Conservation (phyloP, 495 filamentous ascomycete species). For the Cercophora samala region DNA sequence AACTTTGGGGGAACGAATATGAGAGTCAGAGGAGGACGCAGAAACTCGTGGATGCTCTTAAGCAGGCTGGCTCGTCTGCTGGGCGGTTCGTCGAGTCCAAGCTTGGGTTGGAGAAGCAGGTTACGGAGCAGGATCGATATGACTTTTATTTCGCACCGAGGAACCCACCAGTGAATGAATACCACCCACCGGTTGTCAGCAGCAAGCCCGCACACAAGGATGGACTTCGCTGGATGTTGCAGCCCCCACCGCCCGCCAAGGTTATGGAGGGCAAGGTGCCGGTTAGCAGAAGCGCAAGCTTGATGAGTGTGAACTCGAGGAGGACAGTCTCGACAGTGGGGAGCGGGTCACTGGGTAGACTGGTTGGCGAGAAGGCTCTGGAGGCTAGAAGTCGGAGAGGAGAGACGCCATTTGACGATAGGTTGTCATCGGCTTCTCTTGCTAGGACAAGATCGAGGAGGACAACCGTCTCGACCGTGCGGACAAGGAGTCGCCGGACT, state of each 20-base stretch:
- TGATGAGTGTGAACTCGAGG: constrained; percentile 34
- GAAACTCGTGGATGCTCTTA: constrained; percentile 50
- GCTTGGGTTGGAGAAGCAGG: constrained; percentile 38
- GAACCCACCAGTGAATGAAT: constrained; percentile 79
- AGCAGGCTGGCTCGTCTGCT: constrained; percentile 49
- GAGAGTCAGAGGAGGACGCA: constrained; percentile 41
- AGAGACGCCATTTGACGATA: constrained; percentile 32
- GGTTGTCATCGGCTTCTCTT: constrained; percentile 23
- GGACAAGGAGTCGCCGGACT: constrained; percentile 33
- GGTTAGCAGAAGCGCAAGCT: constrained; percentile 49
- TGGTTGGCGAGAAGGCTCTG: constrained; percentile 38
- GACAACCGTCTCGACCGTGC: constrained; percentile 27
- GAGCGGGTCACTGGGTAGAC: constrained; percentile 27
- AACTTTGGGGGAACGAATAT: constrained; percentile 65
- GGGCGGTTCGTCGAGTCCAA: constrained; percentile 46
- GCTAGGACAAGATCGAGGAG: constrained; percentile 27
- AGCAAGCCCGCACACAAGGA: constrained; percentile 61
- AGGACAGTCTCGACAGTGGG: constrained; percentile 22
- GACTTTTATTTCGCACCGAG: constrained; percentile 61
- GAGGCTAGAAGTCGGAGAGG: constrained; percentile 41
- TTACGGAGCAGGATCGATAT: constrained; percentile 44
- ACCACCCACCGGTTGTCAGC: constrained; percentile 82
- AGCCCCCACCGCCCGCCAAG: constrained; percentile 77
- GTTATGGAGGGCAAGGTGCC: constrained; percentile 81
- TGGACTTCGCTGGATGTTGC: constrained; percentile 84